phyloP scores from a whole-genome alignment of 495 filamentous ascomycete genomes.

The Tuber borchii region DNA sequence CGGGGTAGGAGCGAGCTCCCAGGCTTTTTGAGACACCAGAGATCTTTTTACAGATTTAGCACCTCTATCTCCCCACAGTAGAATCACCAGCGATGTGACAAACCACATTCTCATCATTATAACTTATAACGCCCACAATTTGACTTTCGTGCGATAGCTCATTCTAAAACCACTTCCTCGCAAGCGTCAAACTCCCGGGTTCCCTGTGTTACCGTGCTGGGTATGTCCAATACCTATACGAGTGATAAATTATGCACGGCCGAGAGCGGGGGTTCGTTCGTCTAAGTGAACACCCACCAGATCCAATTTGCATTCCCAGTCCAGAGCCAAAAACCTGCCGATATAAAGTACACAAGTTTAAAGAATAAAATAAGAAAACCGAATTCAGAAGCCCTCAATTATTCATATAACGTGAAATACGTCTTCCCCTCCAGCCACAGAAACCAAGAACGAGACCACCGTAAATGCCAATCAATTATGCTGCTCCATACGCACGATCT shows the following conservation, averaged over 20 bases:
- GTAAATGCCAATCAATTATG: not conserved
- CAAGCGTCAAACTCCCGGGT: not conserved
- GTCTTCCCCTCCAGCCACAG: not conserved
- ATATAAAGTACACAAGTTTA: not conserved
- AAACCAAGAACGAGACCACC: not conserved
- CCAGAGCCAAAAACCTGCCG: not conserved
- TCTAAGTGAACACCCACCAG: not conserved
- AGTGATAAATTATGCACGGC: not conserved
- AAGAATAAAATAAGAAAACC: not conserved
- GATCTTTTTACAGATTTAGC: not conserved
- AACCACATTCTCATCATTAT: not conserved
- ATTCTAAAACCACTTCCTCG: too few species aligned
- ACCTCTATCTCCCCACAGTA: not conserved
- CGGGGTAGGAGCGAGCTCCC: not conserved
- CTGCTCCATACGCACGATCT: slow-evolving; percentile 50
- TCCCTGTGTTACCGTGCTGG: not conserved
- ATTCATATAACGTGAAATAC: slow-evolving; percentile 1
- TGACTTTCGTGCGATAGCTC: not conserved
- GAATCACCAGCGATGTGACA: not conserved
- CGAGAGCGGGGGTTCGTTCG: not conserved
- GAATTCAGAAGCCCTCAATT: not conserved
- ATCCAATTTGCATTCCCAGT: not conserved
- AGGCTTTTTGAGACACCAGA: too few species aligned
- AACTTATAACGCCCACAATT: not conserved
- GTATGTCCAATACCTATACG: not conserved